Base-by-base conservation (phyloP, 2,329 filamentous ascomycete species). In the Aspergillus fructus region DNA sequence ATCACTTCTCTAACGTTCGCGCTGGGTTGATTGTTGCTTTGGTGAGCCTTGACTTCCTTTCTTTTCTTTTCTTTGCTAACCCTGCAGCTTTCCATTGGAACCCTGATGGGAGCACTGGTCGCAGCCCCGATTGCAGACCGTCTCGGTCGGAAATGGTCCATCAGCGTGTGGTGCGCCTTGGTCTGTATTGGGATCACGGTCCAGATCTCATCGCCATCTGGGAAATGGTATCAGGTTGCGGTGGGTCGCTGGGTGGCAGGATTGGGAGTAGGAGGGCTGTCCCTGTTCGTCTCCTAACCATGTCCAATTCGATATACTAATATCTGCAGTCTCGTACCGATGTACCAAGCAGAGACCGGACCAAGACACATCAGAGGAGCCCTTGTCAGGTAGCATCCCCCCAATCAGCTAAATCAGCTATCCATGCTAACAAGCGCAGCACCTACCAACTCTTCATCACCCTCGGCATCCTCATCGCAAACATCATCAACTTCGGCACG, bases 381-480 rank as follows among this genome's bases (percentile, higher is more conserved):
- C 1, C 49, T 80, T 47, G 72, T 79, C 49, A 71, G 68, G 71
- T 72, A 66, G 23, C 24, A 27, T 13, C 12, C 6, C 30, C 1
- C 11, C 19, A 13, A 23, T 19, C 21, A 21, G 19, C 19, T 21
- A 21, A 21, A 21, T 21, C 15, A 5, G 9, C 5, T 9, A 6
- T 17, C 30, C 3, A 34, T 19, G n/a, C 17, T 42, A n/a, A 49
- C 17, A 7, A 4, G 5, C 72, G 1, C 41, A 75, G 75, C 61
- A 75, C 75, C 5, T 80, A 79, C 59, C 78, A 80, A 56, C 65
- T 80, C 4, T 79, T 80, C 58, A 76, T 79, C 60, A 79, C 77
- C 0, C 62, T 79, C 7, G 77, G 77, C 4, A 79, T 79, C 49
- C 76, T 79, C 55, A 65, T 78, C 8, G 76, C 78, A n/a, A 72